Conservation (phyloP, 768 basidiomycete genomes). For the Basidioascus undulatus region DNA sequence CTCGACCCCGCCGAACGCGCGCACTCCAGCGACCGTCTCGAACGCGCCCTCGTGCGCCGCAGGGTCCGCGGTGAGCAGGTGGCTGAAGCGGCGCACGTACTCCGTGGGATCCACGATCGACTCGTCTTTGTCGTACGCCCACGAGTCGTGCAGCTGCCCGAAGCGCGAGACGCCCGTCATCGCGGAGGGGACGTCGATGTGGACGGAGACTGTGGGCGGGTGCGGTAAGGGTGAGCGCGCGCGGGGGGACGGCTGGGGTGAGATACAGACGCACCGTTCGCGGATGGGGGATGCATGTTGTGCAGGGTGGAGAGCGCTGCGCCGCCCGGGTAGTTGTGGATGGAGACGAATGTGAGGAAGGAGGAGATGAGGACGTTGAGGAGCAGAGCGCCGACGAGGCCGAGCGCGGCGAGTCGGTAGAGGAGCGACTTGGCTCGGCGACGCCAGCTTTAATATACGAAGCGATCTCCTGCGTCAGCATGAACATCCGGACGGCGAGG, state of each 20-base stretch:
- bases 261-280: conserved; percentile 1
- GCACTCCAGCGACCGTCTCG: conserved; percentile 8
- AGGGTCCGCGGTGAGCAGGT: background rate
- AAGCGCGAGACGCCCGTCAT: conserved; percentile 83
- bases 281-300: conserved; percentile 5
- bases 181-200: conserved; percentile 61
- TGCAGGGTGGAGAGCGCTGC: conserved; percentile 42
- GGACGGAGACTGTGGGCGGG: conserved; percentile 31
- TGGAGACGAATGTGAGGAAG: conserved; percentile 34
- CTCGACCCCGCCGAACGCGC: conserved; percentile 9
- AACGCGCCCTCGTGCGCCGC: conserved; percentile 5
- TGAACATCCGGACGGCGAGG: background rate
- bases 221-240: background rate
- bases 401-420: conserved; percentile 26
- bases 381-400: conserved; percentile 26
- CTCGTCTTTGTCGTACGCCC: conserved; percentile 72
- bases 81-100: conserved; percentile 3
- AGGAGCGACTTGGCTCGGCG: conserved; percentile 17
- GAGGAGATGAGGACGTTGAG: conserved; percentile 31
- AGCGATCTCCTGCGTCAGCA: background rate
- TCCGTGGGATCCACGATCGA: conserved; percentile 9
- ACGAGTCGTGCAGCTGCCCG: conserved; percentile 38
- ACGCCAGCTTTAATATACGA: background rate
- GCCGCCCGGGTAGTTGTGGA: conserved; percentile 74
- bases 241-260: background rate